These are phyloP conservation scores for Asterochloris erici DNA, from an alignment of 139 green algal genomes.

Conservation along the genomic window DNA sequence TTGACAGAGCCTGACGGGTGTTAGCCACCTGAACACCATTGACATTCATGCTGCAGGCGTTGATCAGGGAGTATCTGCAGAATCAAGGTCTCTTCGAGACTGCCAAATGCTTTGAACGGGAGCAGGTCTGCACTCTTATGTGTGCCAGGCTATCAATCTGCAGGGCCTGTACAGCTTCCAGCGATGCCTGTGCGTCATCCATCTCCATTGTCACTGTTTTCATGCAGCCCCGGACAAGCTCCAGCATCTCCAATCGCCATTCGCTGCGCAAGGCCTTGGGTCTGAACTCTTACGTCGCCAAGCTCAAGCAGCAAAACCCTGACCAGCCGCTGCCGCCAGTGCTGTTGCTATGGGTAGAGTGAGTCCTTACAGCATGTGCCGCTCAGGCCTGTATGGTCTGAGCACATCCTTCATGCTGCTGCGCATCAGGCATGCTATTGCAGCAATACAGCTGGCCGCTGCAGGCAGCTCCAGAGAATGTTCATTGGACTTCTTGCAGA, in stretches of 20 bases:
- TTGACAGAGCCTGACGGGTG: too few species aligned
- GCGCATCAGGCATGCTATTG: background rate
- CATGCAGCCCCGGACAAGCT: background rate
- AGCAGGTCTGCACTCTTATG: background rate
- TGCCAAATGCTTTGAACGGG: background rate
- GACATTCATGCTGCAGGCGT: background rate
- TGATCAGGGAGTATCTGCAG: conserved; percentile 4
- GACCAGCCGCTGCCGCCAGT: background rate
- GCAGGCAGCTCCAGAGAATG: too few species aligned
- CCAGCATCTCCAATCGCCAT: background rate
- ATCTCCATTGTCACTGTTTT: too few species aligned
- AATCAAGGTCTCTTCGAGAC: background rate
- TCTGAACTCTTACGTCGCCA: background rate
- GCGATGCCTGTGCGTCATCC: background rate
- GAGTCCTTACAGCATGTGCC: background rate
- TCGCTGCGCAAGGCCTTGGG: conserved; percentile 7
- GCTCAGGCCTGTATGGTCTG: background rate
- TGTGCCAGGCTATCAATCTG: background rate
- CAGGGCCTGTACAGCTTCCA: background rate
- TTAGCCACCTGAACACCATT: too few species aligned
- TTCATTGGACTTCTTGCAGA: too few species aligned
- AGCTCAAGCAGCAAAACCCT: background rate
- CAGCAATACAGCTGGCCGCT: background rate
- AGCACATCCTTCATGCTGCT: background rate
- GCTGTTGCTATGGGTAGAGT: conserved; percentile 2